These are phyloP conservation scores for Citropsis articulata DNA, from an alignment of 345 rosid genomes.

Conservation along the genomic window DNA sequence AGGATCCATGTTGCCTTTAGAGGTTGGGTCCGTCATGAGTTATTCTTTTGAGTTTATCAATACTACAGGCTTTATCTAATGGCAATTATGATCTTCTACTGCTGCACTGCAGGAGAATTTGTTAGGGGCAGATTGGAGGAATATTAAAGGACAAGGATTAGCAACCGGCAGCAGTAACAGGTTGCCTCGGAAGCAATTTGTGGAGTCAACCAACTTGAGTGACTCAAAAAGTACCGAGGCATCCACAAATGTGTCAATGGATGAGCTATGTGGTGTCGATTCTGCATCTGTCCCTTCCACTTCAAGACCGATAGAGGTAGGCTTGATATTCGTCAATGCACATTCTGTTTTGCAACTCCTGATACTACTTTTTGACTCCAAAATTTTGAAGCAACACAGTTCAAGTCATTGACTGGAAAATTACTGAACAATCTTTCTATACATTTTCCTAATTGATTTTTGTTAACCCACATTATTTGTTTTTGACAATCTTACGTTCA, in stretches of 20 bases:
- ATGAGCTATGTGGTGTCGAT: conserved; percentile 65
- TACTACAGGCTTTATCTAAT: neutral
- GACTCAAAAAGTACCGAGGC: conserved; percentile 79
- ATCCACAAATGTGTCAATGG: conserved; percentile 54
- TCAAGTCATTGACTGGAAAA: neutral
- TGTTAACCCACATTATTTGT: neutral
- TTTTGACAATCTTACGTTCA: conserved; percentile 24
- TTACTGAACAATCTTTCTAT: neutral
- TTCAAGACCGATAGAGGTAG: conserved; percentile 82
- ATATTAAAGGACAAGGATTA: conserved; percentile 61
- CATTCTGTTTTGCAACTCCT: neutral
- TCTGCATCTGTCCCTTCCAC: conserved; percentile 68
- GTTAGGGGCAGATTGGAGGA: conserved; percentile 70
- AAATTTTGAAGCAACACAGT: too few relatives aligned
- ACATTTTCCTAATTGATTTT: neutral
- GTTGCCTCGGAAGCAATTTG: conserved; percentile 64
- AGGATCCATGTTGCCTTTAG: neutral
- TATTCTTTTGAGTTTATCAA: neutral
- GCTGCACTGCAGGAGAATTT: conserved; percentile 51
- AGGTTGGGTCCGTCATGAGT: neutral
- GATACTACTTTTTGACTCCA: neutral
- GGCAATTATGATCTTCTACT: conserved; percentile 11
- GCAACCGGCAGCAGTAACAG: conserved; percentile 70
- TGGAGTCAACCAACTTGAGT: conserved; percentile 52
- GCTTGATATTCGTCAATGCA: neutral